Evolutionary conservation across 169 alveolate genomes (phyloP), one percentile per base, ranked within the genome.

Genomic region (Theileria parva): DNA sequence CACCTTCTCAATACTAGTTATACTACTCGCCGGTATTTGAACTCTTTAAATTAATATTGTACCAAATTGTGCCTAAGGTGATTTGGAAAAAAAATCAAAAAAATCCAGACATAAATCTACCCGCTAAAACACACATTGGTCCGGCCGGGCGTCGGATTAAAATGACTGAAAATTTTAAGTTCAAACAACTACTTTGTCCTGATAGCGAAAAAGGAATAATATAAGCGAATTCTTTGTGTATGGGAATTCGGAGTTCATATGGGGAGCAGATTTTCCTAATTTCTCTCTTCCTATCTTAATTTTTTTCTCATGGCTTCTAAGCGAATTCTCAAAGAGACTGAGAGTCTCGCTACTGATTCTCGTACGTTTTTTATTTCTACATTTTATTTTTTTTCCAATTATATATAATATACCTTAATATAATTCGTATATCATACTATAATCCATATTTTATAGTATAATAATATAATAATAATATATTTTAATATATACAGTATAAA

Each of bases 331-430:
- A 93, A 93, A 78, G 96, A 93, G 84, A 93, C 96, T 21, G 92
- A 91, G 81, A 93, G 91, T 80, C 77, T 93, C 65, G 96, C 96
- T 28, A 93, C 81, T 44, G 96, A 93, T 77, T 92, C 96, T 73
- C 92, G 94, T 90, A 90, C 83, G 86, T 76, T 25, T 73, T 57
- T 74, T 73, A 64, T n/a, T 23, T 21, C 72, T 64, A 34, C 61
- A 50, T 73, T 44, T 57, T 13, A 19, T 25, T 8, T 25, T 55
- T 28, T 28, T 55, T 3, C 27, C 30, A 65, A 55, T 63, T 74
- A 51, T 50, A 32, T 8, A 12, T 61, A 13, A 28, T 9, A 13
- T 27, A 2, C 3, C 5, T 37, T 64, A n/a, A 6, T 64, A 32
- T 15, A 21, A 13, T 17, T 21, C 3, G 12, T 21, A 15, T 32